Base-by-base conservation (phyloP, 164 flowering plant species). In the Magnolia kwangsiensis region DNA sequence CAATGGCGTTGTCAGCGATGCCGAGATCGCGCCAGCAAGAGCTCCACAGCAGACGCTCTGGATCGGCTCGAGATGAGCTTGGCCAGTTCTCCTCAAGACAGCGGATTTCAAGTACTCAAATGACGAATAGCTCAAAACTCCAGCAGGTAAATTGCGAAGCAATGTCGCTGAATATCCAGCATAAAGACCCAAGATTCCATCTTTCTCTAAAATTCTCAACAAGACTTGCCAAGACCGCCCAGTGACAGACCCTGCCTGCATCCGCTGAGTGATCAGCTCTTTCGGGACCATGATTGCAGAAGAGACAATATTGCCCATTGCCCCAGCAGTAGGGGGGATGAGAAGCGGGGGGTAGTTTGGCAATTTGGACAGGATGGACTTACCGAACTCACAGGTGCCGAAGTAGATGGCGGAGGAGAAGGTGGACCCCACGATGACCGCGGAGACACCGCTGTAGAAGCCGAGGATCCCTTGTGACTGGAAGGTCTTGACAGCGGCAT, bases 281-380 rank as follows among this genome's bases (percentile, higher is more conserved):
- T 96, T 96, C 0, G 97, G 99, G 67, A 96, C 99, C 99, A 96
- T 96, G 21, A 96, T 90, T 0, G 96, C 96, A 0, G 99, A 96
- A 1, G 98, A 94, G 29, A 90, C 87, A n/a, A 96, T 86, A 55
- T 94, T 96, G 20, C 99, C 98, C 97, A 92, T 91, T 21, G 98
- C 98, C 16, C 99, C 99, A 27, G 99, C 99, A 14, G 93, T 88
- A 0, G 97, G 99, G 50, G 99, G 99, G 45, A 96, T 85, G 2
- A 94, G 83, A 67, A 94, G 70, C 23, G 92, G 18, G 0, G 99
- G 98, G 80, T 69, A 91, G 2, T 71, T 63, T 7, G 79, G 84
- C 0, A 91, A 14, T 76, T 86, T 89, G 1, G 97, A 87, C 27
- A 96, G 77, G 24, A 94, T 2, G 16, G 98, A 94, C 82, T 96